Conservation (phyloP, 345 rosid genomes). For the Gossypium bickii region DNA sequence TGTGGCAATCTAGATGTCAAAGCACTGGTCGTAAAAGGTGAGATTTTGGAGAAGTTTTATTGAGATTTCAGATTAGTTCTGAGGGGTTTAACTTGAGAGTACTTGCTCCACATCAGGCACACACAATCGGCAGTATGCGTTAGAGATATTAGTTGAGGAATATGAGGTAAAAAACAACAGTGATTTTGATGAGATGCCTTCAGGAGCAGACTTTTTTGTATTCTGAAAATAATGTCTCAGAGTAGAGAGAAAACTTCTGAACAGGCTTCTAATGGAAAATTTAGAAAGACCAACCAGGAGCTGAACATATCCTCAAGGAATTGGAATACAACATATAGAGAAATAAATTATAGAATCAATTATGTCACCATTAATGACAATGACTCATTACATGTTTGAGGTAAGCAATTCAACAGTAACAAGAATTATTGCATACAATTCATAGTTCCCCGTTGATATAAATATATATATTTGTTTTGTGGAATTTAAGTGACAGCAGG, state of each 20-base stretch:
- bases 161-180: neutral
- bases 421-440: neutral
- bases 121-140: neutral
- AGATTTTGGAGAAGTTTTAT: neutral
- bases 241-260: neutral
- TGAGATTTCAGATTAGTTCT: neutral
- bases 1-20: neutral
- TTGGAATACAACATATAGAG: neutral
- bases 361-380: neutral
- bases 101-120: neutral
- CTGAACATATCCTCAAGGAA: neutral
- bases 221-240: neutral
- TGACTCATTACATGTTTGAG: neutral
- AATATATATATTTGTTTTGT: neutral
- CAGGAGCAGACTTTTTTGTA: neutral
- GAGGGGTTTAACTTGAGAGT: neutral
- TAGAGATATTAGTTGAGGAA: neutral
- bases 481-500: neutral
- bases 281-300: neutral
- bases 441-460: neutral
- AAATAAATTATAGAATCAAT: neutral
- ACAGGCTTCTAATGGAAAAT: neutral
- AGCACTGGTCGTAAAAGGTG: neutral
- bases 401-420: neutral
- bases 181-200: neutral